Evolutionary conservation across 2,329 filamentous ascomycete species (phyloP).

Genomic region (Sporothrix globosa): DNA sequence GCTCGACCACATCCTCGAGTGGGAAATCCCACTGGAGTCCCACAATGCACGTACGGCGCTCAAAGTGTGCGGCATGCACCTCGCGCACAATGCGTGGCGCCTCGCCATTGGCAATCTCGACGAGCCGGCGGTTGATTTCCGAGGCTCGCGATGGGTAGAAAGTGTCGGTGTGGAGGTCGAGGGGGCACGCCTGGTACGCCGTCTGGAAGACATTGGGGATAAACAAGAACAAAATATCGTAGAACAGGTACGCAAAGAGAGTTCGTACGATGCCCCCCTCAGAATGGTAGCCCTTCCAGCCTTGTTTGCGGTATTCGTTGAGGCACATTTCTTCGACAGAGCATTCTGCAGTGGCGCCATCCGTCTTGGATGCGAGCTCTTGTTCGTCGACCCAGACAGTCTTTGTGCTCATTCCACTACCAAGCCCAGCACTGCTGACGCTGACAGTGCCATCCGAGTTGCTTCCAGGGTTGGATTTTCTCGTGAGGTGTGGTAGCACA

Average conservation of each 20-base stretch:
- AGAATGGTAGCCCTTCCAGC: conserved; percentile 93
- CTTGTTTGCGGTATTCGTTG: conserved; percentile 76
- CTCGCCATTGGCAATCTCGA: conserved; percentile 82
- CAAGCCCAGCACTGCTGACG: background rate
- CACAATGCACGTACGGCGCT: conserved; percentile 79
- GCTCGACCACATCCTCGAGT: conserved; percentile 75
- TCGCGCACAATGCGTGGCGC: conserved; percentile 67
- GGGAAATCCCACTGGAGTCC: conserved; percentile 91
- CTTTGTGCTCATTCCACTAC: conserved; percentile 55
- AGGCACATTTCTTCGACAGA: conserved; percentile 94
- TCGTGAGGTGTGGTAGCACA: conserved; percentile 34
- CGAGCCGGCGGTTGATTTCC: conserved; percentile 85
- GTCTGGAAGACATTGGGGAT: conserved; percentile 98
- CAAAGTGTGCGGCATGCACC: conserved; percentile 69
- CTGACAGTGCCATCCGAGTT: background rate
- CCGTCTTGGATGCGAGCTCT: background rate
- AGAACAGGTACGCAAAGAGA: conserved; percentile 87
- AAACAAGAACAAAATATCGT: conserved; percentile 88
- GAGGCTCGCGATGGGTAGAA: conserved; percentile 86
- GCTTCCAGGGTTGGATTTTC: conserved; percentile 37
- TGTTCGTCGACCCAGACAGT: conserved; percentile 84
- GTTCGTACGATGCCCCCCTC: conserved; percentile 94
- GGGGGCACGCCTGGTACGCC: conserved; percentile 86
- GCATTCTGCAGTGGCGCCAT: conserved; percentile 60
- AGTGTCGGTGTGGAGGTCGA: conserved; percentile 89